Percentiles rank a stretch among this genome's conserved stretches.
Conservation (phyloP, 257 asterid species). For the Solanum pinnatisectum region DNA sequence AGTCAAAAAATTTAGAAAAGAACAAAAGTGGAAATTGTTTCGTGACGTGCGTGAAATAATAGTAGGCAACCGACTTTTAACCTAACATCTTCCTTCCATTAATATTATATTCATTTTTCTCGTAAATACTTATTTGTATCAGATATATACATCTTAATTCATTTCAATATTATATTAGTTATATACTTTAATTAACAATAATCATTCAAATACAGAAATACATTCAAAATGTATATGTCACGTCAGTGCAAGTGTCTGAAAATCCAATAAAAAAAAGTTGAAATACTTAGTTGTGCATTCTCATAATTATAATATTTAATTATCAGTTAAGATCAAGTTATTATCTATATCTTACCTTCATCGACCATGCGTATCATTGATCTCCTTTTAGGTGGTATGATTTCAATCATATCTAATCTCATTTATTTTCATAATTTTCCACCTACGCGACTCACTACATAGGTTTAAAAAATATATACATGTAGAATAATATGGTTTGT, state of each 20-base stretch:
- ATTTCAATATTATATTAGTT: neutral
- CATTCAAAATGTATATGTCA: neutral
- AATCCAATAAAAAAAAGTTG: fast-evolving
- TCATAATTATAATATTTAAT: neutral
- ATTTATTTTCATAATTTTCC: neutral
- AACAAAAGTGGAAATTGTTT: neutral
- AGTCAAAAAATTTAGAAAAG: neutral
- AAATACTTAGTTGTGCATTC: neutral
- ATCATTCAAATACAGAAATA: neutral
- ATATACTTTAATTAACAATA: neutral
- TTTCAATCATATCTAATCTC: neutral
- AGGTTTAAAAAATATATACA: neutral
- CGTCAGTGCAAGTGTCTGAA: fast-evolving
- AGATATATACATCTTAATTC: neutral
- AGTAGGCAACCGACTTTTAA: neutral
- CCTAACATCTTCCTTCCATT: neutral
- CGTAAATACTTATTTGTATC: neutral
- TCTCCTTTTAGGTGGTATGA: neutral
- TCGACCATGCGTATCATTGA: neutral
- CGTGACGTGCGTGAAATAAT: neutral
- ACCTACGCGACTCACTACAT: neutral
- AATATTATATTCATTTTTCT: neutral
- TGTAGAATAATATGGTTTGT: neutral
- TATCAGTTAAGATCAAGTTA: too few relatives aligned
- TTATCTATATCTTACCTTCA: neutral